Evolutionary conservation across 2,329 filamentous ascomycete species (phyloP).

Genomic region (Hypomyces rosellus): DNA sequence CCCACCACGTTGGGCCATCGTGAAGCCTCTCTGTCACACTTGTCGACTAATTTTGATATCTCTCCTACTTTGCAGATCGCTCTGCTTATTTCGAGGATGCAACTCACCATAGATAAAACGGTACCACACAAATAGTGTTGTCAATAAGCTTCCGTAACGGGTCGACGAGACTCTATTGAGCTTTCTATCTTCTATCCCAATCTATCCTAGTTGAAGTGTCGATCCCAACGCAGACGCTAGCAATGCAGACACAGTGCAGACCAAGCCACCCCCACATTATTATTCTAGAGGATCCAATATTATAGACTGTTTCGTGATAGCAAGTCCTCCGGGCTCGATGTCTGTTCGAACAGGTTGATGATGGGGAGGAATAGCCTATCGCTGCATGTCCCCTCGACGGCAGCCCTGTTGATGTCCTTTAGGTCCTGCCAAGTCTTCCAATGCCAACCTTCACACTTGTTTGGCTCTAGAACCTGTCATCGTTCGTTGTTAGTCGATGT

Average conservation of each 20-base stretch:
- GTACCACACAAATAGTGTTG: no score
- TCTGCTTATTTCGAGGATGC: no score
- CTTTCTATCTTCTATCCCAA: no score
- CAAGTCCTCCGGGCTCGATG: conserved; percentile 16
- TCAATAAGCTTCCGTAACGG: no score
- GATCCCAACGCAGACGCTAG: no score
- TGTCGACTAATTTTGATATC: no score
- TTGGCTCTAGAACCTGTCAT: conserved; percentile 35
- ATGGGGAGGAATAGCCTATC: conserved; percentile 28
- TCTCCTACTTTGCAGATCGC: no score
- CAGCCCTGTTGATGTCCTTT: conserved; percentile 19
- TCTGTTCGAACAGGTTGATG: conserved; percentile 23
- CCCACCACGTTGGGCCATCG: neutral
- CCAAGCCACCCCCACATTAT: no score
- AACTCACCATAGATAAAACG: no score
- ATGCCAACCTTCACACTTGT: conserved; percentile 46
- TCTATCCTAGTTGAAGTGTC: no score
- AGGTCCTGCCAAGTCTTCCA: conserved; percentile 44
- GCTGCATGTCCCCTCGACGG: conserved; percentile 12
- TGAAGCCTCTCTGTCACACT: no score
- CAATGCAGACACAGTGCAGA: neutral
- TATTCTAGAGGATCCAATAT: neutral
- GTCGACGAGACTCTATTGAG: no score
- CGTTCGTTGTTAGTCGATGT: neutral
- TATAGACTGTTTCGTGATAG: neutral